A percentile compares a stretch with the other conserved stretches of the same genome.
Evolutionary conservation across 2,329 filamentous ascomycete species (phyloP).

Genomic region (Ampelomyces quisqualis): DNA sequence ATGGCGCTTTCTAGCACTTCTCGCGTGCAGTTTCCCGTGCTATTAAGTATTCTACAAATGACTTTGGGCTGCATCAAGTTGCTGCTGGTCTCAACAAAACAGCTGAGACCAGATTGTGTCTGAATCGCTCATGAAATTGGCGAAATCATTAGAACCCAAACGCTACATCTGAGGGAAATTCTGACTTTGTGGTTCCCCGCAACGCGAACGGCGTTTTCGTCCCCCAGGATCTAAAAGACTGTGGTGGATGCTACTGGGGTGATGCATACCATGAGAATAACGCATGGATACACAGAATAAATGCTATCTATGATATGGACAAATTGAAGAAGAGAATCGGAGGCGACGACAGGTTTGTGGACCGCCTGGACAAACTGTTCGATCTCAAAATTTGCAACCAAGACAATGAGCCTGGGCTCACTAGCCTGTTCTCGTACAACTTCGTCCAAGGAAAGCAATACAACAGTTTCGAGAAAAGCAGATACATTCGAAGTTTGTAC

Average conservation of each 20-base stretch:
- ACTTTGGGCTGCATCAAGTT: conserved; percentile 67
- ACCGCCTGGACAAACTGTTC: conserved; percentile 63
- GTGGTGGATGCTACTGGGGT: conserved; percentile 67
- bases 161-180: conserved; percentile 60
- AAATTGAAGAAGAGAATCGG: conserved; percentile 57
- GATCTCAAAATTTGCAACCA: conserved; percentile 61
- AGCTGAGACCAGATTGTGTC: conserved; percentile 58
- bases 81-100: conserved; percentile 58
- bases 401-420: conserved; percentile 68
- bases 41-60: conserved; percentile 68
- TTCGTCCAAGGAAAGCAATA: conserved; percentile 62
- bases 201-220: conserved; percentile 52
- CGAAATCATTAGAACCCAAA: conserved; percentile 68
- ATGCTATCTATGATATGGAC: conserved; percentile 65
- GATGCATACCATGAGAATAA: conserved; percentile 62
- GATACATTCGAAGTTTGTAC: conserved; percentile 61
- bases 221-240: conserved; percentile 53
- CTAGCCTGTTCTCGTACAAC: conserved; percentile 68
- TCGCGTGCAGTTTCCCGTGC: conserved; percentile 64
- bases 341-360: conserved; percentile 57
- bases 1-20: conserved; percentile 42
- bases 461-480: conserved; percentile 59
- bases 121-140: conserved; percentile 67
- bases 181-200: conserved; percentile 67
- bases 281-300: conserved; percentile 67